Evolutionary conservation across 1,284 basidiomycete genomes (phyloP).

Genomic region (Ceratobasidium sp.): DNA sequence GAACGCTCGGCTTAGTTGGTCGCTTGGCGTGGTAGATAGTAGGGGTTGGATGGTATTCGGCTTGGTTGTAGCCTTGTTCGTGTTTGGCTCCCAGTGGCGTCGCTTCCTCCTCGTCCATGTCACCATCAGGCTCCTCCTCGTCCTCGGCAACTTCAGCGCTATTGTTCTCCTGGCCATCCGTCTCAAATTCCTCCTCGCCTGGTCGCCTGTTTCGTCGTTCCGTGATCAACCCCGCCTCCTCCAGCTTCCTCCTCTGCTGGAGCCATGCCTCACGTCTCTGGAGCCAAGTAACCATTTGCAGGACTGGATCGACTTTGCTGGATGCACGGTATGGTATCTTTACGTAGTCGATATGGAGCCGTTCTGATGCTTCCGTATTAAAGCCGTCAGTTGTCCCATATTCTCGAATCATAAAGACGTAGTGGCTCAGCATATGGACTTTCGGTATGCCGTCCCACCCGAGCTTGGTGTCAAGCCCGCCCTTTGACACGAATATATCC

Average conservation of each 20-base stretch:
- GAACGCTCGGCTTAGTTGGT: not conserved
- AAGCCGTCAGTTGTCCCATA: conserved; percentile 38
- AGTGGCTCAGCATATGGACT: too few relatives aligned
- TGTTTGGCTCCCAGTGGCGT: not conserved
- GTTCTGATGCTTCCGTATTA: conserved; percentile 42
- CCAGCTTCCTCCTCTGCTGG: not conserved
- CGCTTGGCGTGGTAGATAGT: not conserved
- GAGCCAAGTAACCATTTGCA: conserved; percentile 33
- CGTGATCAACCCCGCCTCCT: not conserved
- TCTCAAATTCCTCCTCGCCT: too few relatives aligned
- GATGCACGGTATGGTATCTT: conserved; percentile 38
- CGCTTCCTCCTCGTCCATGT: not conserved
- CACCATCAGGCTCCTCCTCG: too few relatives aligned
- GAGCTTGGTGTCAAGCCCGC: not conserved
- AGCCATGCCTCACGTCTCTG: conserved; percentile 10
- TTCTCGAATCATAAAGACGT: conserved; percentile 10
- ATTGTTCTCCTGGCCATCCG: not conserved
- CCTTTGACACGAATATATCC: conserved; percentile 42
- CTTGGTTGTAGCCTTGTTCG: not conserved
- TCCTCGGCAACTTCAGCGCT: not conserved
- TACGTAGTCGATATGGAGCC: conserved; percentile 42
- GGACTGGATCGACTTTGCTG: conserved; percentile 8
- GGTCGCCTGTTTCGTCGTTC: too few relatives aligned
- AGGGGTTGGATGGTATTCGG: not conserved
- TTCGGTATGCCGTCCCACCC: conserved; percentile 39